Evolutionary conservation across 495 filamentous ascomycete genomes (phyloP).

Genomic region (Penicillium antarcticum): DNA sequence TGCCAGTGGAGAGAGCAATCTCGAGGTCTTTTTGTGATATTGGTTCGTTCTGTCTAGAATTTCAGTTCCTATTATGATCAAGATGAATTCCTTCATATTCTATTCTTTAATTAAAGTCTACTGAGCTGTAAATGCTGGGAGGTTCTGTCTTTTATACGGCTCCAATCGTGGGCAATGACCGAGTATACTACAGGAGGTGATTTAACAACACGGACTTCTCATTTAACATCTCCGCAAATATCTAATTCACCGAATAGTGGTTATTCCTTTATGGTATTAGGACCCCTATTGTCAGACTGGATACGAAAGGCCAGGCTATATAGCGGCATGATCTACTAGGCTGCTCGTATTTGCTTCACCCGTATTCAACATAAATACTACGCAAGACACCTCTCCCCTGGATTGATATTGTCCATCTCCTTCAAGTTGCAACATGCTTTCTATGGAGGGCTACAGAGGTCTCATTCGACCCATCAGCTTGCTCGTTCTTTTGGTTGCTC

Average conservation of each 20-base stretch:
- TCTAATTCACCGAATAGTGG: background rate
- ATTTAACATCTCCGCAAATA: no score
- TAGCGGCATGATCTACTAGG: slow-evolving; percentile 3
- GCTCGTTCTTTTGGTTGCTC: background rate
- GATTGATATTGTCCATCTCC: no score
- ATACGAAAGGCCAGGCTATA: slow-evolving; percentile 1
- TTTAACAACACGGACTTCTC: no score
- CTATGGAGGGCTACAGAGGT: background rate
- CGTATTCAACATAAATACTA: background rate
- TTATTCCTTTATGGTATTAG: background rate
- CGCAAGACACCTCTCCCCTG: background rate
- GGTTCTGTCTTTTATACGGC: no score
- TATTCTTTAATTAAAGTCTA: no score
- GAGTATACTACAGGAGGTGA: no score
- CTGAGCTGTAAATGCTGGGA: background rate
- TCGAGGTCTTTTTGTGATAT: background rate
- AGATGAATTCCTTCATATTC: background rate
- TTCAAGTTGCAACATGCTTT: background rate
- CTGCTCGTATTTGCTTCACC: background rate
- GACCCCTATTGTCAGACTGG: slow-evolving; percentile 1
- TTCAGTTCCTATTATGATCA: background rate
- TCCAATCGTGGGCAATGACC: no score
- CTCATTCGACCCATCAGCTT: background rate
- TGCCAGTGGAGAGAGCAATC: background rate
- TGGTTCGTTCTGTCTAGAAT: background rate